A percentile compares a stretch with the other conserved stretches of the same genome.
These are phyloP conservation scores for Sapria himalayana DNA, from an alignment of 345 rosid species.

Conservation along the genomic window DNA sequence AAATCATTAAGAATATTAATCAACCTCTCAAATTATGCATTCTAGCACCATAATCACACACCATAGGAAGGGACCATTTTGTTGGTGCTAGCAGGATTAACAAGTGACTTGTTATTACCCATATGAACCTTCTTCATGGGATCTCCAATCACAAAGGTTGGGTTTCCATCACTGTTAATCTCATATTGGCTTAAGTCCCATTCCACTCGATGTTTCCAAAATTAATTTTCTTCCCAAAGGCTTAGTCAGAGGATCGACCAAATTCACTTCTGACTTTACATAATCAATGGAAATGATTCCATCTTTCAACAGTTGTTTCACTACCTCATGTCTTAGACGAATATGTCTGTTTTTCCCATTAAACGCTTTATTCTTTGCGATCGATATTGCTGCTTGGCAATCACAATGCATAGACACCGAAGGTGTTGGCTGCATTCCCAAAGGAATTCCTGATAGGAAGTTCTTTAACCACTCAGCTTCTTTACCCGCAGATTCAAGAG, in stretches of 20 bases:
- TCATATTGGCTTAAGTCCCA: too few species aligned
- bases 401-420: not conserved
- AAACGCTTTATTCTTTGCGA: not conserved
- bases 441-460: not conserved
- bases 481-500: not conserved
- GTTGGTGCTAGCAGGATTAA: not conserved
- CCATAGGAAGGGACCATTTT: not conserved
- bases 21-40: not conserved
- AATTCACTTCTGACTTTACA: too few species aligned
- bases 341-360: constrained; percentile 3
- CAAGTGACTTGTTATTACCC: not conserved
- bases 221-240: too few species aligned
- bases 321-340: not conserved
- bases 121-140: constrained; percentile 3
- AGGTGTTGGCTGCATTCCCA: not conserved
- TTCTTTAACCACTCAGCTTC: not conserved
- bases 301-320: not conserved
- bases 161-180: too few species aligned
- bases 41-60: not conserved
- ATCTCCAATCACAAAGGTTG: not conserved
- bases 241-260: too few species aligned
- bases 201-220: too few species aligned
- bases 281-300: not conserved
- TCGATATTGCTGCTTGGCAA: not conserved
- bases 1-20: too few species aligned